These are phyloP conservation scores for Puccinia horiana DNA, from an alignment of 1,284 basidiomycete genomes.

Conservation along the genomic window DNA sequence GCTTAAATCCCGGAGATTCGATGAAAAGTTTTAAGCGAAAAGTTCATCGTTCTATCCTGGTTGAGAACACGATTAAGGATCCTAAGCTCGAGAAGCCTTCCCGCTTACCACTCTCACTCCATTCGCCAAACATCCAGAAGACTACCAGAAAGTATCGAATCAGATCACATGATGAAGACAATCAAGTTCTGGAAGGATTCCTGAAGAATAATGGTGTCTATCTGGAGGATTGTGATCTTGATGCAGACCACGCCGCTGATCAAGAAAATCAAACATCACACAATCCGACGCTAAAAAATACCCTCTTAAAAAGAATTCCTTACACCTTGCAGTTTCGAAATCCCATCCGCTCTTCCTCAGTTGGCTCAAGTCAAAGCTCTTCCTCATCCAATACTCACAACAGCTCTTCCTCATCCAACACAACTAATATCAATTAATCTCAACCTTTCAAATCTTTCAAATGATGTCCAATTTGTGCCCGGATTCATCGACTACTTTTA, in stretches of 20 bases:
- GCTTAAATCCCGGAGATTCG: background rate
- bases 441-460: background rate
- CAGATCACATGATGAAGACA: background rate
- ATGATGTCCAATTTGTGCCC: no score
- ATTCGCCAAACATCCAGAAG: background rate
- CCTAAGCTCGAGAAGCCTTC: background rate
- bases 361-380: conserved; percentile 10
- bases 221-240: background rate
- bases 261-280: background rate
- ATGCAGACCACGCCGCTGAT: background rate
- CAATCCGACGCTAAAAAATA: background rate
- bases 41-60: background rate
- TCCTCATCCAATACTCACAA: background rate
- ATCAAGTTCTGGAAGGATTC: conserved; percentile 1
- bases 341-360: background rate
- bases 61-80: background rate
- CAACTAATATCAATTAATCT: background rate
- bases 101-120: background rate
- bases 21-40: background rate
- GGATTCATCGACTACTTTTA: no score
- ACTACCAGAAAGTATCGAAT: background rate
- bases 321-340: background rate
- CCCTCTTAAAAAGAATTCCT: background rate
- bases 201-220: background rate
- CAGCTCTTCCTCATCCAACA: background rate